A percentile compares a stretch with the other conserved stretches of the same genome.
phyloP scores from a whole-genome alignment of 371 early-diverging fungal genomes.

The Actinomortierella wolfii region DNA sequence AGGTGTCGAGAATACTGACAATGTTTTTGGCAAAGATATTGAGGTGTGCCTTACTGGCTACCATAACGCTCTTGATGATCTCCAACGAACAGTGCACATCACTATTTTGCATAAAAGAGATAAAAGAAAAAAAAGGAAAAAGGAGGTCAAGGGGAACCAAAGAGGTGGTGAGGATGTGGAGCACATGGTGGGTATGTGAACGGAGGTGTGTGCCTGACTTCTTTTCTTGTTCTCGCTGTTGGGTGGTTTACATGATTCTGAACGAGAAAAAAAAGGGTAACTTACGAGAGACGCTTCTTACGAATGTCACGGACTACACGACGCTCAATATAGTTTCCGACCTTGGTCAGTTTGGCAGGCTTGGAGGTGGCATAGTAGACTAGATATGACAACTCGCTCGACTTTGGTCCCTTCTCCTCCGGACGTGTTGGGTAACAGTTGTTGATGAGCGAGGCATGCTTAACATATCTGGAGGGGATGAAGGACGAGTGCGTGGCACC shows the following conservation, averaged over 20 bases:
- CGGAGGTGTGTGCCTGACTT: conserved; percentile 2
- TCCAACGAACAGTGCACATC: conserved; percentile 59
- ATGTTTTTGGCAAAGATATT: conserved; percentile 82
- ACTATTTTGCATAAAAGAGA: conserved; percentile 1
- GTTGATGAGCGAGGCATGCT: conserved; percentile 91
- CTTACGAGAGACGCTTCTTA: conserved; percentile 66
- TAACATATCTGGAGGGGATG: conserved; percentile 60
- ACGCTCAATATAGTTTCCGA: conserved; percentile 84
- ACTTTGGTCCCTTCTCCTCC: conserved; percentile 80
- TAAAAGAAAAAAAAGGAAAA: background rate
- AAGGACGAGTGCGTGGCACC: conserved; percentile 39
- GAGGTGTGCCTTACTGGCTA: conserved; percentile 75
- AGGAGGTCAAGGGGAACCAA: background rate
- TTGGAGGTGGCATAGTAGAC: conserved; percentile 88
- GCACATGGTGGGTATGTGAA: background rate
- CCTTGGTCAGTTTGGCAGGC: conserved; percentile 92
- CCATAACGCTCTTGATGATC: conserved; percentile 75
- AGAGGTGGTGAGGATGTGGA: background rate
- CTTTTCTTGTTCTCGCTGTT: background rate
- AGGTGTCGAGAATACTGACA: conserved; percentile 60
- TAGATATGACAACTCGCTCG: conserved; percentile 86
- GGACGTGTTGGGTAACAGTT: conserved; percentile 89
- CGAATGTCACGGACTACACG: conserved; percentile 71
- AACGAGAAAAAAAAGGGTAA: conserved; percentile 18
- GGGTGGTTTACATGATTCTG: background rate